These are phyloP conservation scores for Trichothecium sympodiale DNA, from an alignment of 2,329 filamentous ascomycete genomes.

Conservation along the genomic window DNA sequence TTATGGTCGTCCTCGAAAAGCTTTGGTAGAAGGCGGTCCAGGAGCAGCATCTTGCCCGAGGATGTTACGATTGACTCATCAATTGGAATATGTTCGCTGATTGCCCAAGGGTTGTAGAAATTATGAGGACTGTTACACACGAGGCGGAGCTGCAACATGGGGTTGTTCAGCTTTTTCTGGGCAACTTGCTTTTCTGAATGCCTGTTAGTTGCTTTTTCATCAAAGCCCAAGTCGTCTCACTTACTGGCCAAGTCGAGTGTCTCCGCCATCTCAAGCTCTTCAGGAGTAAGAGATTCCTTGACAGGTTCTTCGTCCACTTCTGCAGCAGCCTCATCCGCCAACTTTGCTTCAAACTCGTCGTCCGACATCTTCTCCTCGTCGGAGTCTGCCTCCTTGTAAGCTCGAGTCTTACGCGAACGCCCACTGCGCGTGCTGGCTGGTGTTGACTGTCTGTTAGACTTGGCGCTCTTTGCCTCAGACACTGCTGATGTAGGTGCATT, in stretches of 20 bases:
- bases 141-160: slow-evolving; percentile 80
- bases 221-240: slow-evolving; percentile 14
- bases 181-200: slow-evolving; percentile 66
- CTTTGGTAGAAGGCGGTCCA: slow-evolving; percentile 72
- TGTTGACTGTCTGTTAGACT: slow-evolving; percentile 65
- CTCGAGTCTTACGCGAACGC: slow-evolving; percentile 35
- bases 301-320: slow-evolving; percentile 22
- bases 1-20: slow-evolving; percentile 73
- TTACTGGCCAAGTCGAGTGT: slow-evolving; percentile 68
- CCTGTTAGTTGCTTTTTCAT: slow-evolving; percentile 6
- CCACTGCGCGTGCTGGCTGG: slow-evolving; percentile 47
- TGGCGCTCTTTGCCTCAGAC: slow-evolving; percentile 54
- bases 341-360: slow-evolving; percentile 68
- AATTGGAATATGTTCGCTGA: slow-evolving; percentile 43
- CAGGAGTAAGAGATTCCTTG: slow-evolving; percentile 27
- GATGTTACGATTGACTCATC: slow-evolving; percentile 78
- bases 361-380: slow-evolving; percentile 62
- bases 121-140: slow-evolving; percentile 93
- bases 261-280: slow-evolving; percentile 53
- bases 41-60: slow-evolving; percentile 90
- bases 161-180: slow-evolving; percentile 86
- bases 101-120: slow-evolving; percentile 85
- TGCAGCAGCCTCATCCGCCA: slow-evolving; percentile 50
- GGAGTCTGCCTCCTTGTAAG: slow-evolving; percentile 44
- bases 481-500: slow-evolving; percentile 16